Conservation (phyloP, 2,329 filamentous ascomycete genomes). For the Chaetomiaceae sp. region DNA sequence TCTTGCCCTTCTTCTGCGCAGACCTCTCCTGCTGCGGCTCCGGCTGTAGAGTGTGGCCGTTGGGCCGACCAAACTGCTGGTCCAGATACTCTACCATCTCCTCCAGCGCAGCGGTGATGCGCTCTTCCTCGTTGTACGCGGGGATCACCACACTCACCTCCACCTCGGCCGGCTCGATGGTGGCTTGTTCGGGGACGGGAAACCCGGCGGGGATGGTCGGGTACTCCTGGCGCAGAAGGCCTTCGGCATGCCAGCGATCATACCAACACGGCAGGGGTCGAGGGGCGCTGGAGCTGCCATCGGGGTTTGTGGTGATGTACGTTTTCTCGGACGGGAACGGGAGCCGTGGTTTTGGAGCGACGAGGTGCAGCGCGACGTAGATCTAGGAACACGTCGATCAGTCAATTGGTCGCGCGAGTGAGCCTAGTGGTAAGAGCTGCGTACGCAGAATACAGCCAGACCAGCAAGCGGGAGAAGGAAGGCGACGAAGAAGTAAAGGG, state of each 20-base stretch:
- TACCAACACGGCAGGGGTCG: constrained; percentile 78
- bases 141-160: constrained; percentile 89
- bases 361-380: constrained; percentile 62
- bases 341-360: constrained; percentile 74
- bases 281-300: constrained; percentile 43
- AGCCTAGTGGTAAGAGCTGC: constrained; percentile 18
- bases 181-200: constrained; percentile 41
- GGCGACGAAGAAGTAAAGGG: constrained; percentile 34
- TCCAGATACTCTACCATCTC: constrained; percentile 88
- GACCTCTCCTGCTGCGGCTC: constrained; percentile 6
- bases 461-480: constrained; percentile 31
- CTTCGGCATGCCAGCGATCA: constrained; percentile 63
- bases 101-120: constrained; percentile 76
- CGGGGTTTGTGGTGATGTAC: constrained; percentile 68
- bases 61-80: constrained; percentile 58
- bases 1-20: constrained; percentile 22
- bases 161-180: constrained; percentile 70
- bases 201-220: constrained; percentile 33
- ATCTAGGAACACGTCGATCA: constrained; percentile 25
- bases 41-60: constrained; percentile 20
- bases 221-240: constrained; percentile 42
- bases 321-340: constrained; percentile 74
- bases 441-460: constrained; percentile 34
- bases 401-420: neutral
- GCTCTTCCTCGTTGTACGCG: constrained; percentile 87